A percentile compares a stretch with the other conserved stretches of the same genome.
phyloP scores from a whole-genome alignment of 2,329 filamentous ascomycete species.

The Xylariaceae sp. region DNA sequence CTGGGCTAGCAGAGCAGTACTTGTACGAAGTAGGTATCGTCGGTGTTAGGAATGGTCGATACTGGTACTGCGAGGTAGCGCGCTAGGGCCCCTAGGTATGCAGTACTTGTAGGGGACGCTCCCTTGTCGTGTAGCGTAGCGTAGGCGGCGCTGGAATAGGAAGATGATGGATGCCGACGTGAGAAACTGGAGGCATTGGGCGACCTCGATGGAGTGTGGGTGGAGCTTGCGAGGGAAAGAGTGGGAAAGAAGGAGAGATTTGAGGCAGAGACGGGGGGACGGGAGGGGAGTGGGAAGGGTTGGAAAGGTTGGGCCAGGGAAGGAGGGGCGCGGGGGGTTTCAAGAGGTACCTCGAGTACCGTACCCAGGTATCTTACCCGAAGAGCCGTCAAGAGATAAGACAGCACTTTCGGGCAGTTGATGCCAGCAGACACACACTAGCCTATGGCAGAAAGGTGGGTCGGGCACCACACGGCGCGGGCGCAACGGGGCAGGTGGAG shows the following conservation, averaged over 20 bases:
- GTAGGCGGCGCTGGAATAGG: background rate
- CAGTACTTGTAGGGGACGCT: conserved; percentile 11
- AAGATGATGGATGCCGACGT: background rate
- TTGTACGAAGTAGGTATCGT: no score
- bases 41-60: background rate
- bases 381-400: background rate
- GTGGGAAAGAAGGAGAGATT: conserved; percentile 15
- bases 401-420: conserved; percentile 9
- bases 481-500: conserved; percentile 8
- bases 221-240: conserved; percentile 18
- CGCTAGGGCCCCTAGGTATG: background rate
- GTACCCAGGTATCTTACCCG: background rate
- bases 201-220: conserved; percentile 13
- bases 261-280: conserved; percentile 7
- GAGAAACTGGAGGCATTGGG: no score
- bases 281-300: no score
- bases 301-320: conserved; percentile 12
- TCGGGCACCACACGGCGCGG: background rate
- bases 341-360: background rate
- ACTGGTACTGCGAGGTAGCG: background rate
- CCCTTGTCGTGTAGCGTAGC: background rate
- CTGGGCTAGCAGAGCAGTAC: no score
- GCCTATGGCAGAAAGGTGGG: background rate
- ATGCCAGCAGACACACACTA: background rate
- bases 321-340: background rate